Percentiles rank a stretch among this genome's conserved stretches.
phyloP scores from a whole-genome alignment of 805 yeast genomes.

The Spathaspora girioi region DNA sequence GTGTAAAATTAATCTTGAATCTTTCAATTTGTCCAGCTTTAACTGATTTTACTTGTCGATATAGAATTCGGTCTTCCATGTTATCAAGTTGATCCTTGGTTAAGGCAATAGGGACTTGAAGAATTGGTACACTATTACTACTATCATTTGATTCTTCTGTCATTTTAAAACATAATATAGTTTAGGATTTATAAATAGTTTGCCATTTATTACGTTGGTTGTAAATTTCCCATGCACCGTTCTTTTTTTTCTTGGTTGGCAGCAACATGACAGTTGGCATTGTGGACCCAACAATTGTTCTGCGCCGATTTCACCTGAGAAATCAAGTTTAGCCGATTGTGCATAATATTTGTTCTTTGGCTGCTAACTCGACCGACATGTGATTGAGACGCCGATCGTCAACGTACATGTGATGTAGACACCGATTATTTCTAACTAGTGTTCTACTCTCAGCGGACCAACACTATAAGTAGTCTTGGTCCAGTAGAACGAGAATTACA shows the following conservation, averaged over 20 bases:
- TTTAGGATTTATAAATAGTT: not conserved
- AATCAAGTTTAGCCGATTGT: no score
- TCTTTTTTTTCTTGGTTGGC: not conserved
- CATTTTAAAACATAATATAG: not conserved
- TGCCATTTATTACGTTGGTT: not conserved
- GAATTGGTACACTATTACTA: not conserved
- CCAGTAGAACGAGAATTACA: no score
- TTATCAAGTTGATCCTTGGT: conserved; percentile 5
- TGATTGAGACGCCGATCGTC: no score
- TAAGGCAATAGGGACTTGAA: conserved; percentile 3
- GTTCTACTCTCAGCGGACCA: no score
- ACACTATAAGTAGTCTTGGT: no score
- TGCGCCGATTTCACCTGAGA: no score
- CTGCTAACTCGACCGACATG: no score
- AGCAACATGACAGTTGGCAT: not conserved
- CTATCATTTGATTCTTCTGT: not conserved
- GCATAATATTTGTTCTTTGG: no score
- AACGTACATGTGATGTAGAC: no score
- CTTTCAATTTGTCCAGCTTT: conserved; percentile 61
- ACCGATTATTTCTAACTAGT: no score
- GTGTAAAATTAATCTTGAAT: conserved; percentile 48
- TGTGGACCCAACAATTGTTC: no score
- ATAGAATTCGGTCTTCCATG: conserved; percentile 19
- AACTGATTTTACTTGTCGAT: conserved; percentile 40
- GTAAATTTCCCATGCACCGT: not conserved